Percentiles rank a stretch among this genome's conserved stretches.
These are phyloP conservation scores for Tilletia indica DNA, from an alignment of 1,284 basidiomycete species.

Conservation along the genomic window DNA sequence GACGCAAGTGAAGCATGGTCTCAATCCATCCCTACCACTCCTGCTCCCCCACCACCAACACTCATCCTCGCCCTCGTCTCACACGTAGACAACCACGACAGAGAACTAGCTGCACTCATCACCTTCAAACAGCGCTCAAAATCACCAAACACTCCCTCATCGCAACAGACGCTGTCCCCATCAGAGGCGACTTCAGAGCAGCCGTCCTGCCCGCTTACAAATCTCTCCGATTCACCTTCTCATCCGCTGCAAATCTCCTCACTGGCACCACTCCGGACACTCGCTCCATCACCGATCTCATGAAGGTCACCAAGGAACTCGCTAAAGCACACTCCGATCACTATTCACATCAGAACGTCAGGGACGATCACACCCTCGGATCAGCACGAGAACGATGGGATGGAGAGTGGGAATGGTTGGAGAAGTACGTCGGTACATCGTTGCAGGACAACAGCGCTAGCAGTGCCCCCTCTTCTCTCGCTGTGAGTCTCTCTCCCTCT, in stretches of 20 bases:
- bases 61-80: constrained; percentile 37
- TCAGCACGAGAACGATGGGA: constrained; percentile 2
- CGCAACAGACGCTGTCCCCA: constrained; percentile 28
- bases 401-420: constrained; percentile 1
- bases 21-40: background rate
- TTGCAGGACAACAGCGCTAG: constrained; percentile 26
- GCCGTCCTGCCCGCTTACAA: constrained; percentile 22
- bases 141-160: constrained; percentile 25
- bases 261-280: constrained; percentile 29
- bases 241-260: constrained; percentile 18
- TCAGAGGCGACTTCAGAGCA: constrained; percentile 28
- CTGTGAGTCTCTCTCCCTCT: constrained; percentile 13
- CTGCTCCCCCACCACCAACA: constrained; percentile 15
- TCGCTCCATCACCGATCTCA: constrained; percentile 32
- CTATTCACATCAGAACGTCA: constrained; percentile 23
- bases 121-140: constrained; percentile 30
- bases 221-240: constrained; percentile 26
- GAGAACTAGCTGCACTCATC: constrained; percentile 33
- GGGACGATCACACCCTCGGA: constrained; percentile 23
- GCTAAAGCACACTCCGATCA: constrained; percentile 27
- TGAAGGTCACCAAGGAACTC: constrained; percentile 33
- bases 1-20: constrained; percentile 1
- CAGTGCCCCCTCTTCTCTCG: constrained; percentile 33
- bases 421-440: background rate
- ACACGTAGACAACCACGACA: constrained; percentile 25